Evolutionary conservation across 1,284 basidiomycete genomes (phyloP).

Genomic region (Puccinia brachypodii): DNA sequence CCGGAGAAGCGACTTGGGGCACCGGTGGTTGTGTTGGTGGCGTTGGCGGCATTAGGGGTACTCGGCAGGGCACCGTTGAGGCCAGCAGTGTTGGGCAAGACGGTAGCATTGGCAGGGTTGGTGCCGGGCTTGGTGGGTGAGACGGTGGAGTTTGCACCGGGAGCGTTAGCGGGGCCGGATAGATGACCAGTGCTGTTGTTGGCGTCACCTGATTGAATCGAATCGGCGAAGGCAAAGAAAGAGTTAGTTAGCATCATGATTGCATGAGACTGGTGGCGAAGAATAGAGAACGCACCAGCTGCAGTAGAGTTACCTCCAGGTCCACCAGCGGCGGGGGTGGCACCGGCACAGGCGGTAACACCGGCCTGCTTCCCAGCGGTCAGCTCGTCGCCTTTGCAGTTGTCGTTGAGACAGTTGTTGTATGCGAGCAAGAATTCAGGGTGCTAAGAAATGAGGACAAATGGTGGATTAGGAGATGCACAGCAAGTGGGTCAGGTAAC

Average conservation of each 20-base stretch:
- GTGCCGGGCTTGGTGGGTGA: neutral
- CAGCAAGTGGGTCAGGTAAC: neutral
- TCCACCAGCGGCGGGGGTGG: neutral
- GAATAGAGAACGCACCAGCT: neutral
- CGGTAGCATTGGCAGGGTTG: too few relatives aligned
- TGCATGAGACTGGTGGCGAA: too few relatives aligned
- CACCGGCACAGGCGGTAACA: slow-evolving; percentile 11
- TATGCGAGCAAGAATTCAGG: slow-evolving; percentile 18
- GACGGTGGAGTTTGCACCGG: neutral
- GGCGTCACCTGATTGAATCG: too few relatives aligned
- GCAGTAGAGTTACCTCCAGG: neutral
- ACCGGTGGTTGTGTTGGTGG: neutral
- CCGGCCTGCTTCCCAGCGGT: slow-evolving; percentile 7
- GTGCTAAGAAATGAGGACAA: neutral
- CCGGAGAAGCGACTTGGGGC: neutral
- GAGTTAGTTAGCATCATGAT: too few relatives aligned
- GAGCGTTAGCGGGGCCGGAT: neutral
- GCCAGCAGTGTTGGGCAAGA: neutral
- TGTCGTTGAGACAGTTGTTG: slow-evolving; percentile 11
- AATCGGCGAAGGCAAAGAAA: too few relatives aligned
- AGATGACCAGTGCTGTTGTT: too few relatives aligned
- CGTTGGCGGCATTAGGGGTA: neutral
- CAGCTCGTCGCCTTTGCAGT: neutral
- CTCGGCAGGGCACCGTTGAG: neutral
- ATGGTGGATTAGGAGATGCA: too few relatives aligned